Percentiles rank a stretch among this genome's conserved stretches.
Conservation (phyloP, 345 rosid species). For the Linum tenue region DNA sequence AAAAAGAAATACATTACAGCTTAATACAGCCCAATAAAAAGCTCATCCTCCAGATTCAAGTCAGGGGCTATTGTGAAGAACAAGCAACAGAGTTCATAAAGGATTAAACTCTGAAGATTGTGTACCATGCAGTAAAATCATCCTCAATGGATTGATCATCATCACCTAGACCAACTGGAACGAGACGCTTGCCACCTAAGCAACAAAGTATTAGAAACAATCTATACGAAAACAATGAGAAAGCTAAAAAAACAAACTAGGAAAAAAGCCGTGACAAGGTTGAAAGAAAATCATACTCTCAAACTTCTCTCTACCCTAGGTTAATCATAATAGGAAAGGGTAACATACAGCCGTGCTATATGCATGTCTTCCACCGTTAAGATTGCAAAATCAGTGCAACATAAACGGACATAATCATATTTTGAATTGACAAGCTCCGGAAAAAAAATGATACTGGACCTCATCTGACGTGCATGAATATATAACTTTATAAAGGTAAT, state of each 20-base stretch:
- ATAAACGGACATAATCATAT: not conserved
- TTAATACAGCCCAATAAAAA: constrained; percentile 8
- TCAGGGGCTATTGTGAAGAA: constrained; percentile 6
- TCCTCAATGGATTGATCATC: constrained; percentile 95
- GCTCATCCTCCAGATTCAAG: not conserved
- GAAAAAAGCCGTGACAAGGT: not conserved
- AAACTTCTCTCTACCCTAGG: too few species aligned
- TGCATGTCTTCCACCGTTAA: too few species aligned
- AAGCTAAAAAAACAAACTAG: not conserved
- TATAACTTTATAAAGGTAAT: too few species aligned
- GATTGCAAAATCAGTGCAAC: too few species aligned
- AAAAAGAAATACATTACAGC: constrained; percentile 10
- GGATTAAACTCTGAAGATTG: constrained; percentile 2
- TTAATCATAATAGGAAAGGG: too few species aligned
- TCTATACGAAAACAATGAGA: not conserved
- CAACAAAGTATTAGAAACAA: not conserved
- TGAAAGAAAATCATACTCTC: not conserved
- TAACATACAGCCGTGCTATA: too few species aligned
- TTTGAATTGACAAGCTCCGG: not conserved
- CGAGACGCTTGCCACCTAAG: constrained; percentile 71
- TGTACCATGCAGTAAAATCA: constrained; percentile 51
- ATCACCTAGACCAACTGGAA: constrained; percentile 77
- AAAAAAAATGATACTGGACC: not conserved
- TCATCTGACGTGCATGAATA: not conserved
- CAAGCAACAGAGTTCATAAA: not conserved